Base-by-base conservation (phyloP, 352 stramenopile species). In the Phytophthora ramorum region DNA sequence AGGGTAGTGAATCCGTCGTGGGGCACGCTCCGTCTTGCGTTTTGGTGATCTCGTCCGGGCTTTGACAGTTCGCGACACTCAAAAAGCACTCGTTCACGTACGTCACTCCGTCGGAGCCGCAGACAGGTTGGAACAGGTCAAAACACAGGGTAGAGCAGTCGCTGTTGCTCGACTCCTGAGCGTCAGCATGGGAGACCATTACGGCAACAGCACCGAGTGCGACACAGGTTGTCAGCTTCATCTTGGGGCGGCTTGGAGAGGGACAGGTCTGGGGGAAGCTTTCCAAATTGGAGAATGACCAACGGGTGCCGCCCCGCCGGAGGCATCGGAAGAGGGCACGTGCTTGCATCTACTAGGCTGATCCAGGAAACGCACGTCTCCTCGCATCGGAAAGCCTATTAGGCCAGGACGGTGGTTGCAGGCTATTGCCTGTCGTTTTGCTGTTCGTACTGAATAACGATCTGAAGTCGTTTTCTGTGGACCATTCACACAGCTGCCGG, bases 11-110 rank as follows among this genome's bases (percentile, higher is more conserved):
- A 24, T 24, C 22, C 22, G 3, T 26, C 34, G 44, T 44, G 3
- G 28, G 17, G 48, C 47, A 66, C 20, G 41, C 22, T 2, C 28
- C 58, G 20, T 45, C 19, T 24, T 37, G 17, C 13, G 30, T 37
- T 58, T 58, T 20, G 14, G 58, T 46, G 40, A 66, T 41, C 9
- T 28, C 28, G 13, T 53, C 24, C 0, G 46, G 7, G 30, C 16
- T 45, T 13, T 58, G 17, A 26, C 52, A 69, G 46, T 41, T n/a
- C 2, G 52, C 60, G 16, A 69, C 20, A 20, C 6, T 44, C 28
- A 69, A 34, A 9, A 22, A 37, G 26, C 60, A 69, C 22, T 32
- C 35, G 60, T 63, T 69, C 34, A 13, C 19, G 43, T 69, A 69
- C 12, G 52, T 63, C n/a, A 69, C 19, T 8, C 52, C 52, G 26